These are phyloP conservation scores for Cyberlindnera xylosilytica DNA, from an alignment of 805 yeast species.

Conservation along the genomic window DNA sequence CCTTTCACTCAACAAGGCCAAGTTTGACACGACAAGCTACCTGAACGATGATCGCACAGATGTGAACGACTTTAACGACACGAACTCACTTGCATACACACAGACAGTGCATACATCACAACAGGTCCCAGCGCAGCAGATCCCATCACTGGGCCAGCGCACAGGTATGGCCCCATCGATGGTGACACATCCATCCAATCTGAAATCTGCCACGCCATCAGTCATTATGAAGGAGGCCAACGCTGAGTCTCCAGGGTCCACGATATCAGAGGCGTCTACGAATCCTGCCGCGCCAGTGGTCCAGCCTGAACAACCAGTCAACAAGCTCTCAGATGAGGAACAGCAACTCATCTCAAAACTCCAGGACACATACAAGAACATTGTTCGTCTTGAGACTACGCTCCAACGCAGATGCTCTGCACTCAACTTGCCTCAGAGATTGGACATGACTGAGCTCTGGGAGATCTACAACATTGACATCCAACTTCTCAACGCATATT, in stretches of 20 bases:
- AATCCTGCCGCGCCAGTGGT: constrained; percentile 7
- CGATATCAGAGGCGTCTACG: constrained; percentile 16
- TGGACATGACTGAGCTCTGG: constrained; percentile 67
- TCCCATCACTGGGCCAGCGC: too few species aligned
- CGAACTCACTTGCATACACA: constrained; percentile 17
- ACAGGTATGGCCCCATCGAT: too few species aligned
- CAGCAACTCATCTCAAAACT: constrained; percentile 65
- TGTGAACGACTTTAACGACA: constrained; percentile 19
- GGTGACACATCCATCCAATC: constrained; percentile 9
- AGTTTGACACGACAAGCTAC: constrained; percentile 17
- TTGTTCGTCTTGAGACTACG: constrained; percentile 63
- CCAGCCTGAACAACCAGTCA: constrained; percentile 11
- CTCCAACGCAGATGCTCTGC: constrained; percentile 69
- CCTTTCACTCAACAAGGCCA: constrained; percentile 15
- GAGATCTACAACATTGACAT: constrained; percentile 65
- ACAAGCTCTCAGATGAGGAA: constrained; percentile 47
- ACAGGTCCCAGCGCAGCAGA: constrained; percentile 1
- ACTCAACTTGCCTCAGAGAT: constrained; percentile 50
- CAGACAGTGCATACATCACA: constrained; percentile 13
- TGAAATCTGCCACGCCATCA: constrained; percentile 4
- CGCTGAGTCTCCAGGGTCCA: constrained; percentile 23
- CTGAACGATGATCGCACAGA: constrained; percentile 24
- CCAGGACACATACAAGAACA: constrained; percentile 71
- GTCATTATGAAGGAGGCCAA: constrained; percentile 15
- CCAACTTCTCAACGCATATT: constrained; percentile 64